phyloP scores from a whole-genome alignment of 148 eudicot genomes.

The Amaranthus cruentus region DNA sequence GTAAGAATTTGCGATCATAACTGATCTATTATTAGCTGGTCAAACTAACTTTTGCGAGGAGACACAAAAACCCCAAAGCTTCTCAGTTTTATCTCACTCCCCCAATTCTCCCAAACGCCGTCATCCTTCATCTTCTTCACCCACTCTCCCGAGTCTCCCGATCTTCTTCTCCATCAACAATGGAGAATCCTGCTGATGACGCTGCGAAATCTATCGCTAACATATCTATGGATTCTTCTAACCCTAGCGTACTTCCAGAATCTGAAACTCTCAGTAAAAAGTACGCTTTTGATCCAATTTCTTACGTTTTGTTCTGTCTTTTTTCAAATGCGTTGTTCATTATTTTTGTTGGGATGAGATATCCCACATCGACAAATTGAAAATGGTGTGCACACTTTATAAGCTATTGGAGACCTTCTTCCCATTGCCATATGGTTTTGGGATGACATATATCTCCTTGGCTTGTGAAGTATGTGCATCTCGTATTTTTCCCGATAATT shows the following conservation, averaged over 20 bases:
- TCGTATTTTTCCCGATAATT: neutral
- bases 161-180: constrained; percentile 2
- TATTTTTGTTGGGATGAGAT: constrained; percentile 3
- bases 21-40: too few species aligned
- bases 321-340: neutral
- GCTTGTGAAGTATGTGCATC: too few species aligned
- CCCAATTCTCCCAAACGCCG: constrained; percentile 1
- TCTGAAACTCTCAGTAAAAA: constrained; percentile 36
- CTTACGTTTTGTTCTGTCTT: neutral
- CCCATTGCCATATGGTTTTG: too few species aligned
- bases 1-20: too few species aligned
- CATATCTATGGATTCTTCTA: constrained; percentile 10
- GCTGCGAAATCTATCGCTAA: constrained; percentile 19
- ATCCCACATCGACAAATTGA: too few species aligned
- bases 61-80: constrained; percentile 15
- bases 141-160: neutral
- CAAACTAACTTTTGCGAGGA: too few species aligned
- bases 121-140: neutral
- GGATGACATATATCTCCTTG: too few species aligned
- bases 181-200: constrained; percentile 27
- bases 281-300: constrained; percentile 8
- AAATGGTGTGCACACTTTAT: too few species aligned
- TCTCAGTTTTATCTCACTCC: neutral
- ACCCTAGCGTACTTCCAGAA: constrained; percentile 21
- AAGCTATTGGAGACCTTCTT: too few species aligned